Evolutionary conservation across 2,329 filamentous ascomycete genomes (phyloP).

Genomic region (Paradendryphiella salina): DNA sequence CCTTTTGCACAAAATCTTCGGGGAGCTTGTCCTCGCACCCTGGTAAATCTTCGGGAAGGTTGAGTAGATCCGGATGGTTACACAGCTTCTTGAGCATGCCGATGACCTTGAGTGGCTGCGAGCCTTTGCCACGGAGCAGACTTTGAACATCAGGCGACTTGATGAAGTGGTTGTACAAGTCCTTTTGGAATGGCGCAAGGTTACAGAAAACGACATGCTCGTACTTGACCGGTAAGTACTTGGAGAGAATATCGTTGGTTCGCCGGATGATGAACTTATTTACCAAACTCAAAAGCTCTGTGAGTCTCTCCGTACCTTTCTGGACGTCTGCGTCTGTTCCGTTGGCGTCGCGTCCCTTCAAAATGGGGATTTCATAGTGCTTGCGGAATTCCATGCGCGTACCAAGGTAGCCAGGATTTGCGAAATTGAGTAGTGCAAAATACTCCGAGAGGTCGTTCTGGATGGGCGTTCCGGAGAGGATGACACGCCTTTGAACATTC

Average conservation of each 20-base stretch:
- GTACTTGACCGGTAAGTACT: constrained; percentile 97
- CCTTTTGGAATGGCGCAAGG: constrained; percentile 86
- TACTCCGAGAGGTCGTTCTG: constrained; percentile 99
- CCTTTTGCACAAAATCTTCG: constrained; percentile 85
- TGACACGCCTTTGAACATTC: constrained; percentile 88
- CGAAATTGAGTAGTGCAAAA: constrained; percentile 93
- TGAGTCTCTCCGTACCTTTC: constrained; percentile 79
- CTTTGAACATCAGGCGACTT: constrained; percentile 93
- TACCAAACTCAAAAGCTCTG: constrained; percentile 79
- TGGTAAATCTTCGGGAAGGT: constrained; percentile 79
- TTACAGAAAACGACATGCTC: constrained; percentile 99
- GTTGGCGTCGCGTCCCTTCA: constrained; percentile 86
- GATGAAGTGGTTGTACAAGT: constrained; percentile 96
- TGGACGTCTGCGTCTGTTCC: constrained; percentile 80
- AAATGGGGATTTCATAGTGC: constrained; percentile 87
- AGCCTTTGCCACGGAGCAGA: constrained; percentile 87
- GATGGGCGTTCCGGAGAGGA: constrained; percentile 94
- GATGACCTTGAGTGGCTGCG: constrained; percentile 94
- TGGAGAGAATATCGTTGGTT: constrained; percentile 96
- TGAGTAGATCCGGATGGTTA: constrained; percentile 93
- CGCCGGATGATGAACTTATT: constrained; percentile 99
- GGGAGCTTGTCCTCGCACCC: constrained; percentile 82
- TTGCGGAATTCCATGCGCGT: constrained; percentile 91
- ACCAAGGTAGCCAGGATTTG: constrained; percentile 89
- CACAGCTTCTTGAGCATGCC: constrained; percentile 97